Evolutionary conservation across 2,329 filamentous ascomycete genomes (phyloP).

Genomic region (Fonsecaea nubica): DNA sequence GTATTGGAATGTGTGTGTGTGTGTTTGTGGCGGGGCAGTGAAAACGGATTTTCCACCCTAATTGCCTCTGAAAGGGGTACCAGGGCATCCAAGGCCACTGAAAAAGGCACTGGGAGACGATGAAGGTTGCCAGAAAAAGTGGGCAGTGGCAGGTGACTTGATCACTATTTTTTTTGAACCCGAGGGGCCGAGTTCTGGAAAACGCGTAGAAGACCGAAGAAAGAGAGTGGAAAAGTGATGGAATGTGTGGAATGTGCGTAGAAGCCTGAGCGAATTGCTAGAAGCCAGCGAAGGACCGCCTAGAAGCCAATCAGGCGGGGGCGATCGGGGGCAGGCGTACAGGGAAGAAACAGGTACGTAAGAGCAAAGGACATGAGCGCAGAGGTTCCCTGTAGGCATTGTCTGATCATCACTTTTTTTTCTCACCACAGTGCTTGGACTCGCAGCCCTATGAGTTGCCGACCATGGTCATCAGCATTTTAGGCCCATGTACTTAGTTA

Average conservation of each 20-base stretch:
- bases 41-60: neutral
- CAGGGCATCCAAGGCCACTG: no score
- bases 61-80: neutral
- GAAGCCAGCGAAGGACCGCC: constrained; percentile 19
- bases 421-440: neutral
- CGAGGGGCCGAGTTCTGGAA: constrained; percentile 26
- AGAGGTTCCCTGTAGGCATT: neutral
- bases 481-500: no score
- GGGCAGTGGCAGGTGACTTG: constrained; percentile 7
- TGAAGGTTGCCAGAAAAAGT: neutral
- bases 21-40: neutral
- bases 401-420: neutral
- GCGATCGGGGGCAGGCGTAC: constrained; percentile 71
- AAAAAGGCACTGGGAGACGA: neutral
- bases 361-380: constrained; percentile 12
- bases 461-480: neutral
- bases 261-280: constrained; percentile 25
- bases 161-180: no score
- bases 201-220: constrained; percentile 28
- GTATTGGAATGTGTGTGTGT: neutral
- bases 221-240: constrained; percentile 5
- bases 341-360: neutral
- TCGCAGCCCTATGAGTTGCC: constrained; percentile 8
- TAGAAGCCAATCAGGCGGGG: constrained; percentile 20
- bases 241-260: constrained; percentile 24